Percentiles rank a stretch among this genome's conserved stretches.
Conservation (phyloP, 805 yeast species). For the Pichia phayaonensis region DNA sequence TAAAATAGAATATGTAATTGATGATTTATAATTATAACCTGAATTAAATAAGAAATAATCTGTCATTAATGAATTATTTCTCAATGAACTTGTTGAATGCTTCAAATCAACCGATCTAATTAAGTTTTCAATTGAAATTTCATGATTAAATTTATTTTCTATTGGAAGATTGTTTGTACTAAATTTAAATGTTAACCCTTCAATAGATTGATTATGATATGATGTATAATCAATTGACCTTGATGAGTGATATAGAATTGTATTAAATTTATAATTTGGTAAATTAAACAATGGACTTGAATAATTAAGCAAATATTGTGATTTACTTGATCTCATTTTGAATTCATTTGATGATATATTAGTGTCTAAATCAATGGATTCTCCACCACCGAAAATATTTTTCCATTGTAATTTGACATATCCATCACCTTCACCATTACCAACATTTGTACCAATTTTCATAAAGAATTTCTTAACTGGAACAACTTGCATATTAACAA, state of each 20-base stretch:
- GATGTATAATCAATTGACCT: constrained; percentile 42
- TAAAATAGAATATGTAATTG: constrained; percentile 32
- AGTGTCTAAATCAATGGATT: constrained; percentile 40
- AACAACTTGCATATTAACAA: constrained; percentile 25
- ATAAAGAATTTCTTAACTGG: constrained; percentile 71
- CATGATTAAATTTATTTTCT: constrained; percentile 36
- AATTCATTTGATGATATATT: constrained; percentile 35
- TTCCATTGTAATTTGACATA: constrained; percentile 66
- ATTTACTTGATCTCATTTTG: constrained; percentile 39
- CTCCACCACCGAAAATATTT: constrained; percentile 54
- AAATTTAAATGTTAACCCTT: constrained; percentile 37
- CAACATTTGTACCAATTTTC: constrained; percentile 91
- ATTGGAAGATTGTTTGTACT: constrained; percentile 28
- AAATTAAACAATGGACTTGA: constrained; percentile 38
- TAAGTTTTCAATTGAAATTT: constrained; percentile 37
- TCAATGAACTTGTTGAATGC: constrained; percentile 12
- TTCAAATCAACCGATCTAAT: constrained; percentile 32
- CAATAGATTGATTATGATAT: constrained; percentile 34
- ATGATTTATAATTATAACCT: constrained; percentile 40
- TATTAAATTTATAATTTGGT: constrained; percentile 34
- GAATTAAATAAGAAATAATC: constrained; percentile 31
- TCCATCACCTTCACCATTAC: constrained; percentile 96
- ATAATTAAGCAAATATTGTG: constrained; percentile 42
- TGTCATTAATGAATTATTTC: constrained; percentile 26
- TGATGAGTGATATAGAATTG: constrained; percentile 34